phyloP scores from a whole-genome alignment of 345 rosid genomes.

The Bruguiera sexangula region DNA sequence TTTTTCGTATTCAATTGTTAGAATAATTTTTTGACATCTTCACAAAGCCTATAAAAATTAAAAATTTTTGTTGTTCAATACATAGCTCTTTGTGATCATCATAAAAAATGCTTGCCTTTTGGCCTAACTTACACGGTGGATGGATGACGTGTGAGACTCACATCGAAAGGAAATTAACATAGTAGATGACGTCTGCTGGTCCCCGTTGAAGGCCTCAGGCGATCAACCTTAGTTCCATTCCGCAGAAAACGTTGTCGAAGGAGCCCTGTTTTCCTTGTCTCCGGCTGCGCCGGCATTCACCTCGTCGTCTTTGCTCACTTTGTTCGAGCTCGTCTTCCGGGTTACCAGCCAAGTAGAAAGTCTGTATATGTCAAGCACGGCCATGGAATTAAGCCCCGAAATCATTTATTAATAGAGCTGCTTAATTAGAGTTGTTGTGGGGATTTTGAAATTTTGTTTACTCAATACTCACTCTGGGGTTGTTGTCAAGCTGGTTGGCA shows the following conservation, averaged over 20 bases:
- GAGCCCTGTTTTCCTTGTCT: conserved; percentile 13
- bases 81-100: too few species aligned
- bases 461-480: conserved; percentile 48
- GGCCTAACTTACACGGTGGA: too few species aligned
- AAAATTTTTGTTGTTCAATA: too few species aligned
- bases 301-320: not conserved
- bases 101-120: too few species aligned
- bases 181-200: conserved; percentile 7
- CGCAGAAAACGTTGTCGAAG: conserved; percentile 52
- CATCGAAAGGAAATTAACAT: too few species aligned
- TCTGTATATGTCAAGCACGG: conserved; percentile 23
- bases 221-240: conserved; percentile 46
- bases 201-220: conserved; percentile 59
- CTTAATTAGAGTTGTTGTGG: too few species aligned
- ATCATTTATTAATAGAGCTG: too few species aligned
- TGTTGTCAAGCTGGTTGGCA: conserved; percentile 51
- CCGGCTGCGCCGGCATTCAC: conserved; percentile 16
- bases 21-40: too few species aligned
- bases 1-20: too few species aligned
- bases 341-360: conserved; percentile 71
- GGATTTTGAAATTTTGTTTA: not conserved
- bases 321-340: conserved; percentile 35
- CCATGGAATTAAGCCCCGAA: not conserved
- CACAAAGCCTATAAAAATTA: too few species aligned
- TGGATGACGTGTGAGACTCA: too few species aligned